Conservation (phyloP, 129 eudicot genomes). For the Kitagawia praeruptora region DNA sequence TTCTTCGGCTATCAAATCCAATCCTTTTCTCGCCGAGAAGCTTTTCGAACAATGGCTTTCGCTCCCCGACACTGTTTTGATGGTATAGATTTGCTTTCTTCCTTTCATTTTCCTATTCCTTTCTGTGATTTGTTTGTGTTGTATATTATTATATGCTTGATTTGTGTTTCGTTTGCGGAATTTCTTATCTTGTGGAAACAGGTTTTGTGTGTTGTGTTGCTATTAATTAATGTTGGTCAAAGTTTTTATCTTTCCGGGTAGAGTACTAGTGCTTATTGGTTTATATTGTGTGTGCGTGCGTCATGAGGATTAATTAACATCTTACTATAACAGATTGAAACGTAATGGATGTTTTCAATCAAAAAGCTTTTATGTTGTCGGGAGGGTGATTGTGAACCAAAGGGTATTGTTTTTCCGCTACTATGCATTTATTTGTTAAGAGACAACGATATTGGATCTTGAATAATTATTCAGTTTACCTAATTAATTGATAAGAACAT, state of each 20-base stretch:
- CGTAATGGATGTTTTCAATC: not conserved
- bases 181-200: too few relatives aligned
- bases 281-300: too few relatives aligned
- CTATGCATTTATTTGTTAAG: not conserved
- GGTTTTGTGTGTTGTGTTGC: not conserved
- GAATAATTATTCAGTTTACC: not conserved
- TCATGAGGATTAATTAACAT: not conserved
- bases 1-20: constrained; percentile 64
- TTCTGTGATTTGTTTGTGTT: not conserved
- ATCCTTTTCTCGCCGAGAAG: constrained; percentile 74
- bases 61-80: constrained; percentile 59
- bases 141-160: not conserved
- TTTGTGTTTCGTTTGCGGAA: not conserved
- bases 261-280: too few relatives aligned
- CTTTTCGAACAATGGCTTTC: constrained; percentile 92
- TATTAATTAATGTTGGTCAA: too few relatives aligned
- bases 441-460: not conserved
- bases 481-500: not conserved
- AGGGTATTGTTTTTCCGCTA: too few relatives aligned
- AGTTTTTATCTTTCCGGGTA: not conserved
- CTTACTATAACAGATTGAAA: not conserved
- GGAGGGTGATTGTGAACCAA: not conserved
- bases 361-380: not conserved
- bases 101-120: not conserved
- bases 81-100: constrained; percentile 30